phyloP scores from a whole-genome alignment of 306 rosid species.

The Cicer judaicum region DNA sequence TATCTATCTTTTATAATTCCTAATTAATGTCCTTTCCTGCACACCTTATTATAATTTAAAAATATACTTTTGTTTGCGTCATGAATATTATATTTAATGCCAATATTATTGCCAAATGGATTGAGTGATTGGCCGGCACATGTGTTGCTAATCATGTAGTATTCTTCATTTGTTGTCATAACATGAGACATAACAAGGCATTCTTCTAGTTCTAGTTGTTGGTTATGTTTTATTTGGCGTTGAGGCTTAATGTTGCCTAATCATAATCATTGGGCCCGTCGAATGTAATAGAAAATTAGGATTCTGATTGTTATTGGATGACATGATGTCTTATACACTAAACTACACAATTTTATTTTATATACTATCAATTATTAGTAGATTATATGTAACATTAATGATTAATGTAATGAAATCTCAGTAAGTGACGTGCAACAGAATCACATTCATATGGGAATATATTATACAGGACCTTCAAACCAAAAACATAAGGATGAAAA shows the following conservation, averaged over 20 bases:
- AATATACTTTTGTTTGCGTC: background rate
- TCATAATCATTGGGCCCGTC: constrained; percentile 19
- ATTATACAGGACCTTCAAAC: background rate
- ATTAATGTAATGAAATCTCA: constrained; percentile 21
- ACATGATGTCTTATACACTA: background rate
- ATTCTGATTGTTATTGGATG: background rate
- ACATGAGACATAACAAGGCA: constrained; percentile 1
- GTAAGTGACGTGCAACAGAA: background rate
- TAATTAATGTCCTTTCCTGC: background rate
- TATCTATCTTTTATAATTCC: constrained; percentile 4
- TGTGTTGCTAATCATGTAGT: background rate
- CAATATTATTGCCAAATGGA: constrained; percentile 8
- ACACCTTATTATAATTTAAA: constrained; percentile 5
- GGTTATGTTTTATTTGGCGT: constrained; percentile 9
- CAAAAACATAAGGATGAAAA: constrained; percentile 6
- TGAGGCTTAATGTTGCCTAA: background rate
- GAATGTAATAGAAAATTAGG: constrained; percentile 1
- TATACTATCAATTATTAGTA: background rate
- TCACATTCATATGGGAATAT: background rate
- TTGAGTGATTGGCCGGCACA: constrained; percentile 48
- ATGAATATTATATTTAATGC: background rate
- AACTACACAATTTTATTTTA: background rate
- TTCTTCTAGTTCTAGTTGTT: background rate
- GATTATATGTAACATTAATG: background rate
- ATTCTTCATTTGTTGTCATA: constrained; percentile 15